Evolutionary conservation across 768 basidiomycete species (phyloP).

Genomic region (Auriculariales sp.): DNA sequence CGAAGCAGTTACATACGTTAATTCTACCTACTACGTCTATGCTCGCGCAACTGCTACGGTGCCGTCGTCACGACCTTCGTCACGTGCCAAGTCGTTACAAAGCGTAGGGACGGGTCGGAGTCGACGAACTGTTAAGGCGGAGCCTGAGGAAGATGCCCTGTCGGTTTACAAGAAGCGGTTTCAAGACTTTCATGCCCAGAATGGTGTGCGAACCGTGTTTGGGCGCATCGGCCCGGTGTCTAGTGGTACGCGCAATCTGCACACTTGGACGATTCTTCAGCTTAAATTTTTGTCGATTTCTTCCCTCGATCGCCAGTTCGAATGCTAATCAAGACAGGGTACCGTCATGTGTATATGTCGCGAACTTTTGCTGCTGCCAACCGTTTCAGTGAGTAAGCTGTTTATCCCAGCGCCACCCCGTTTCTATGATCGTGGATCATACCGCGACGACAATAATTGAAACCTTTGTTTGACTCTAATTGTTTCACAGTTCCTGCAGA

Average conservation of each 20-base stretch:
- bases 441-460: not conserved
- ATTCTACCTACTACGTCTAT: slow-evolving; percentile 60
- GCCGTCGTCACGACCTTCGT: slow-evolving; percentile 19
- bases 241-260: slow-evolving; percentile 40
- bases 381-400: slow-evolving; percentile 44
- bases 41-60: slow-evolving; percentile 3
- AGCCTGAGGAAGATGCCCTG: slow-evolving; percentile 27
- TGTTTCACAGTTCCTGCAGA: slow-evolving; percentile 57
- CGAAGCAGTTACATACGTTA: slow-evolving; percentile 44
- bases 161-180: slow-evolving; percentile 64
- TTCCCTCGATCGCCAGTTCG: slow-evolving; percentile 36
- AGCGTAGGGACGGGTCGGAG: slow-evolving; percentile 13
- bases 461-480: not conserved
- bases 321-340: slow-evolving; percentile 87
- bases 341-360: slow-evolving; percentile 91
- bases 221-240: slow-evolving; percentile 86
- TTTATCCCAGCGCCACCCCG: not conserved
- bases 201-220: slow-evolving; percentile 84
- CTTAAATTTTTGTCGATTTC: not conserved
- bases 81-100: slow-evolving; percentile 24
- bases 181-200: slow-evolving; percentile 75
- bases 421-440: not conserved
- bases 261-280: not conserved
- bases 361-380: slow-evolving; percentile 81
- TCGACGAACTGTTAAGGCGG: not conserved